Evolutionary conservation across 2,329 filamentous ascomycete species (phyloP).

Genomic region (Paraphoma sp.): DNA sequence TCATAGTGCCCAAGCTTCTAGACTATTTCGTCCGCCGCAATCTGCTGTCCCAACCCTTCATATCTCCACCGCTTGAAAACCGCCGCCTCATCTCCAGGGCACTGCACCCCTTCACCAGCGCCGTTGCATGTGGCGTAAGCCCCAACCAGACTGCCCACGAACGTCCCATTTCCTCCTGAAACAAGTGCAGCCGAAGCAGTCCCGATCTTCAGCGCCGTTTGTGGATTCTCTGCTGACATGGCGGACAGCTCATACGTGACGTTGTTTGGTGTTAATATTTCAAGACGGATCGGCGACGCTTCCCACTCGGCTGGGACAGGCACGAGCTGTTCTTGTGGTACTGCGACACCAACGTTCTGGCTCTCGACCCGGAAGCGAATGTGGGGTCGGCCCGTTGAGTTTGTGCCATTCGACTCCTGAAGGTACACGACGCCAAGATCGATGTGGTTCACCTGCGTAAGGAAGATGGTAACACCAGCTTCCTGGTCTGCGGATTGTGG

Average conservation of each 20-base stretch:
- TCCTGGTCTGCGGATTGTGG: constrained; percentile 53
- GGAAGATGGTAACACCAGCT: constrained; percentile 60
- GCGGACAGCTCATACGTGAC: constrained; percentile 2
- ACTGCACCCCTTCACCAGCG: constrained; percentile 25
- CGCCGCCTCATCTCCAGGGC: constrained; percentile 44
- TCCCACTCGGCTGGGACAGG: constrained; percentile 52
- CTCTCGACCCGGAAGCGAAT: constrained; percentile 28
- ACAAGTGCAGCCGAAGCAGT: constrained; percentile 18
- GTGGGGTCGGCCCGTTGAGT: not conserved
- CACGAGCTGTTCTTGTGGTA: not conserved
- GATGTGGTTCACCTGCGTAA: constrained; percentile 61
- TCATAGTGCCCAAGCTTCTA: not conserved
- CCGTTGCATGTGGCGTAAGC: constrained; percentile 62
- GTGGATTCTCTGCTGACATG: not conserved
- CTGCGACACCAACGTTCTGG: constrained; percentile 23
- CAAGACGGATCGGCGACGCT: constrained; percentile 33
- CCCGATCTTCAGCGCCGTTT: constrained; percentile 1
- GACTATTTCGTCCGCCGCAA: not conserved
- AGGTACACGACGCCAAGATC: constrained; percentile 49
- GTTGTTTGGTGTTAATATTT: constrained; percentile 37
- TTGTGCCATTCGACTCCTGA: constrained; percentile 43
- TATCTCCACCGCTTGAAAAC: constrained; percentile 60
- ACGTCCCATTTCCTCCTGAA: constrained; percentile 9
- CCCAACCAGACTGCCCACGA: constrained; percentile 57
- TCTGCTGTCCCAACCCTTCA: constrained; percentile 14